These are phyloP conservation scores for Daldinia decipiens DNA, from an alignment of 495 filamentous ascomycete genomes.

Conservation along the genomic window DNA sequence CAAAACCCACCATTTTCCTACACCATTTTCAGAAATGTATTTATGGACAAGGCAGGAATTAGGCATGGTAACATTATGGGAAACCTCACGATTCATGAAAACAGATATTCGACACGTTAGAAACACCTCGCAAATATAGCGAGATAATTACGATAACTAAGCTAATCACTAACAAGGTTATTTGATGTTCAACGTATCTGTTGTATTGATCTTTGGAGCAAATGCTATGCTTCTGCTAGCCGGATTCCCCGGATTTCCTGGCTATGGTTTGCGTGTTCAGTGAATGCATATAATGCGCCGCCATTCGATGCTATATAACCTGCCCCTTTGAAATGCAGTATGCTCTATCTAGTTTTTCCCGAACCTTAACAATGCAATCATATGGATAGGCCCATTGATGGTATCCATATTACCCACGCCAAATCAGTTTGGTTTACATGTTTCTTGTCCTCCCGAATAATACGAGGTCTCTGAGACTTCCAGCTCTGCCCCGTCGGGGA, in stretches of 20 bases:
- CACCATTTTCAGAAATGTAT: not conserved
- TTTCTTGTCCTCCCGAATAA: conserved; percentile 7
- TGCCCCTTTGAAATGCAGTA: conserved; percentile 28
- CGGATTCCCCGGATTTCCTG: not conserved
- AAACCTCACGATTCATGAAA: conserved; percentile 14
- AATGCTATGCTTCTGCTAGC: conserved; percentile 3
- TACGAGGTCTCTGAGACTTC: conserved; percentile 5
- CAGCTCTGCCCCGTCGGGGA: conserved; percentile 4
- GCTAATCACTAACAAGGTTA: not conserved
- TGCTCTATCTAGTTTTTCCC: conserved; percentile 27
- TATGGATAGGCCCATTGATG: conserved; percentile 22
- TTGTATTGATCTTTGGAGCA: conserved; percentile 7
- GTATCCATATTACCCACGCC: conserved; percentile 25
- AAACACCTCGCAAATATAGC: not conserved
- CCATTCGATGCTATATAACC: conserved; percentile 37
- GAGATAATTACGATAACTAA: not conserved
- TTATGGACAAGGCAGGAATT: not conserved
- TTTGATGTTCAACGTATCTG: not conserved
- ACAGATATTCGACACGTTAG: conserved; percentile 4
- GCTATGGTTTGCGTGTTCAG: conserved; percentile 12
- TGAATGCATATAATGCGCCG: conserved; percentile 32
- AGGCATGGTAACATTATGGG: not conserved
- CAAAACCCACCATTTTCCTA: not conserved
- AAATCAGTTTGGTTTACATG: conserved; percentile 25
- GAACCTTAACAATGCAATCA: conserved; percentile 30